Conservation (phyloP, 306 rosid species). For the Ziziphus jujuba region DNA sequence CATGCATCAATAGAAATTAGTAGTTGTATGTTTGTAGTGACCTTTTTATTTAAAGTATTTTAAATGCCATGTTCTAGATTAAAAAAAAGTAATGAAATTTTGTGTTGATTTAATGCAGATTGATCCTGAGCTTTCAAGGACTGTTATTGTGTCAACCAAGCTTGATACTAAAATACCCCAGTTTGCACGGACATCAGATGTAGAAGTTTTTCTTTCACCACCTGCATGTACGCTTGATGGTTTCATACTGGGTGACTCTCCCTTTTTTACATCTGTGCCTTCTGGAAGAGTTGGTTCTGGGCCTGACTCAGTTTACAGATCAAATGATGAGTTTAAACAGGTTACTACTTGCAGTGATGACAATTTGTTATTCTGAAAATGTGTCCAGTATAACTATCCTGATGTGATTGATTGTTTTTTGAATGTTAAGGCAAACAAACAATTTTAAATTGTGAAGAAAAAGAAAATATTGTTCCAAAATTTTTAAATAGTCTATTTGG, state of each 20-base stretch:
- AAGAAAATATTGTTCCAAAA: too few relatives aligned
- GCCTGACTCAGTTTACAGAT: slow-evolving; percentile 59
- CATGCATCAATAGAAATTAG: background rate
- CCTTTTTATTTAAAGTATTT: background rate
- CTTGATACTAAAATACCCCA: slow-evolving; percentile 97
- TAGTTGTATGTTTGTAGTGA: background rate
- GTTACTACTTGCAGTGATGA: slow-evolving; percentile 22
- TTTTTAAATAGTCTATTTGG: too few relatives aligned
- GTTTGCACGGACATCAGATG: slow-evolving; percentile 88
- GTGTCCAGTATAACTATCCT: too few relatives aligned
- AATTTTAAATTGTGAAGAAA: background rate
- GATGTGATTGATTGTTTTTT: too few relatives aligned
- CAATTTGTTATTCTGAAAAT: background rate
- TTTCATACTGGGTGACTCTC: slow-evolving; percentile 83
- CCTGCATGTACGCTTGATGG: slow-evolving; percentile 85
- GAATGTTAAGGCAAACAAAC: background rate
- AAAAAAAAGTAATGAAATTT: background rate
- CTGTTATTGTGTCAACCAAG: slow-evolving; percentile 89
- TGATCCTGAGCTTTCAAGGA: slow-evolving; percentile 93
- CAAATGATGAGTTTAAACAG: slow-evolving; percentile 95
- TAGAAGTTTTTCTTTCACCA: slow-evolving; percentile 91
- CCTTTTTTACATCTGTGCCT: slow-evolving; percentile 95
- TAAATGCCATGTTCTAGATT: background rate
- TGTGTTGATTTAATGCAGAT: slow-evolving; percentile 42
- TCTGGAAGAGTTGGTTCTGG: slow-evolving; percentile 93